Percentiles rank a stretch among this genome's conserved stretches.
Conservation (phyloP, 768 basidiomycete species). For the Kwoniella sp. region DNA sequence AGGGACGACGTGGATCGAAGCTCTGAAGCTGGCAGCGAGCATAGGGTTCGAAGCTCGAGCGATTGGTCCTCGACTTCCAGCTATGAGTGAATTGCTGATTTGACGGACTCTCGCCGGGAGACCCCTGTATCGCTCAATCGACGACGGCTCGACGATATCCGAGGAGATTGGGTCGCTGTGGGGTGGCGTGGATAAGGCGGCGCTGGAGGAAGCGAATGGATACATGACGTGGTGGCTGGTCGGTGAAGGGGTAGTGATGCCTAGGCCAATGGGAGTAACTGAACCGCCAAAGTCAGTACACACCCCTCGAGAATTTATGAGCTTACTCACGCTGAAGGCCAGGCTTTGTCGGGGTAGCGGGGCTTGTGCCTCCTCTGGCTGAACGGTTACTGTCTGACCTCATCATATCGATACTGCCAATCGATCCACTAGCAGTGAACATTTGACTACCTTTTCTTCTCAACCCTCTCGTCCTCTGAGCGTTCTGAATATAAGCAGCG, state of each 20-base stretch:
- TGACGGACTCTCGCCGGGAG: constrained; percentile 16
- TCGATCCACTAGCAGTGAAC: constrained; percentile 39
- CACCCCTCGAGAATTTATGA: not conserved
- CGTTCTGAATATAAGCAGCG: constrained; percentile 26
- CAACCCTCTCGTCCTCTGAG: constrained; percentile 36
- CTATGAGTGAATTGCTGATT: constrained; percentile 14
- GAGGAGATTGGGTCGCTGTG: constrained; percentile 2
- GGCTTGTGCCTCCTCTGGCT: constrained; percentile 12
- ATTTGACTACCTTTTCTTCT: constrained; percentile 46
- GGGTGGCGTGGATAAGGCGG: constrained; percentile 16
- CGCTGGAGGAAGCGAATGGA: constrained; percentile 36
- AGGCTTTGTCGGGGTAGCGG: constrained; percentile 45
- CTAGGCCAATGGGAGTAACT: constrained; percentile 18
- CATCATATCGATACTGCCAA: constrained; percentile 34
- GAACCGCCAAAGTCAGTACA: constrained; percentile 11
- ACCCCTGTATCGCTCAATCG: constrained; percentile 8
- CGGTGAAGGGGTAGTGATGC: constrained; percentile 40
- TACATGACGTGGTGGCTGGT: constrained; percentile 23
- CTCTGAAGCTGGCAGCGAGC: constrained; percentile 46
- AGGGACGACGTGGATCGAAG: constrained; percentile 12
- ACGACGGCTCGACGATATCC: constrained; percentile 10
- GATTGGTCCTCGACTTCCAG: constrained; percentile 31
- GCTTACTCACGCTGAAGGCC: constrained; percentile 25
- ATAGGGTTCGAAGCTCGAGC: constrained; percentile 53
- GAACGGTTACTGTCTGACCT: constrained; percentile 19